Evolutionary conservation across 352 stramenopile species (phyloP).

Genomic region (Peronospora farinosa): DNA sequence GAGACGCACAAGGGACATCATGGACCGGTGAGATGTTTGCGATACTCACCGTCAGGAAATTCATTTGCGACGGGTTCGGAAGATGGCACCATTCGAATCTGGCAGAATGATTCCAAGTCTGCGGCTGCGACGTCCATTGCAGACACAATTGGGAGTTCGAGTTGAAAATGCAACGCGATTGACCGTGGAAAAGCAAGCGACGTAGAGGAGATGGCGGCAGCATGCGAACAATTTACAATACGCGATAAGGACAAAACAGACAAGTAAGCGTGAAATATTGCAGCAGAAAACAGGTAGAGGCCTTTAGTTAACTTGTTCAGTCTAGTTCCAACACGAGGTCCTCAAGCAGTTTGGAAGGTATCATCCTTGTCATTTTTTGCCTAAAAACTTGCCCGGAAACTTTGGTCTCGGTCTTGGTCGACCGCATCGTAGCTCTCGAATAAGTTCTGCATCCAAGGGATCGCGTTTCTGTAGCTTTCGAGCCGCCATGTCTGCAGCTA

Average conservation of each 20-base stretch:
- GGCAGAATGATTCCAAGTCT: constrained; percentile 78
- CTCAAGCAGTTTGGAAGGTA: constrained; percentile 42
- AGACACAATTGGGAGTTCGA: constrained; percentile 29
- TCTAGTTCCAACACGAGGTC: constrained; percentile 67
- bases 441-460: constrained; percentile 59
- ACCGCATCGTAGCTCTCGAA: constrained; percentile 79
- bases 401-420: constrained; percentile 34
- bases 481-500: constrained; percentile 41
- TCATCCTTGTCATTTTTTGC: constrained; percentile 46
- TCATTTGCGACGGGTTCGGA: constrained; percentile 95
- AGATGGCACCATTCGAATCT: constrained; percentile 97
- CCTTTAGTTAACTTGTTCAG: constrained; percentile 29
- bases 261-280: constrained; percentile 22
- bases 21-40: constrained; percentile 93
- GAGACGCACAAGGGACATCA: constrained; percentile 97
- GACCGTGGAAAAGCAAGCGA: constrained; percentile 12
- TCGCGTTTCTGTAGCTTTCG: constrained; percentile 53
- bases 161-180: constrained; percentile 10
- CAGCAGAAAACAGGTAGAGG: background rate
- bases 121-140: constrained; percentile 55
- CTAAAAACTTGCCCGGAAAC: constrained; percentile 53
- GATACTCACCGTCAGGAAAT: constrained; percentile 90
- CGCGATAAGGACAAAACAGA: constrained; percentile 15
- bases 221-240: constrained; percentile 9
- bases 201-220: constrained; percentile 21